Evolutionary conservation across 106 monocot genomes (phyloP), one percentile per base, ranked within the genome.

Genomic region (Dendrobium officinale): DNA sequence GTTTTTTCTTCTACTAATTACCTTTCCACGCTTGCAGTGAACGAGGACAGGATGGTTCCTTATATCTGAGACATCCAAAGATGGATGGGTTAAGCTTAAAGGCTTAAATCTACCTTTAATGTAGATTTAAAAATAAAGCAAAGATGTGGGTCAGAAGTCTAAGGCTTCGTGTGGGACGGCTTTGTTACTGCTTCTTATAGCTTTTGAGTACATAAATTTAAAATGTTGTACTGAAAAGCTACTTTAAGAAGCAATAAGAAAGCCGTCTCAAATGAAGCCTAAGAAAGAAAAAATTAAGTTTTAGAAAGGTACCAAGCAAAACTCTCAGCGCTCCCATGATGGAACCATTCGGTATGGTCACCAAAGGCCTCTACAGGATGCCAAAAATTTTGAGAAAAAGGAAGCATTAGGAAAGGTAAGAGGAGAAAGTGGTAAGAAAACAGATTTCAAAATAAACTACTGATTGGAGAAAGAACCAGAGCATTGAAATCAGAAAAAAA

Each of bases 21-120:
- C 96, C 93, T 96, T 96, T 72, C 96, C 96, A 26, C 91, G 81
- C 72, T 90, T 89, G 87, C 96, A 96, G 70, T 96, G 96, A 77
- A 96, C 90, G 33, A 96, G 73, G 77, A 96, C 81, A 22, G 93
- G 93, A 79, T 91, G 91, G 40, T 96, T 96, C 78, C 90, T 91
- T 74, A 87, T 79, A 86, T 96, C 95, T 96, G 88, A 78, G 26
- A 43, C 9, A 75, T 18, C 43, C 20, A 88, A 74, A 85, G 44
- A 37, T 18, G 77, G 51, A 13, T 26, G 31, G 72, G 27, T 42
- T 67, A 68, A 81, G 51, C 19, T 3, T 61, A 79, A 55, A 15
- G 42, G n/a, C 40, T 44, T 49, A 67, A 66, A 15, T 9, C 31
- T 37, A 70, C 27, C 70, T 70, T 11, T 51, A 1, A 51, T 70